Conservation (phyloP, 1,139 yeast species). For the Debaryomyces sp. region DNA sequence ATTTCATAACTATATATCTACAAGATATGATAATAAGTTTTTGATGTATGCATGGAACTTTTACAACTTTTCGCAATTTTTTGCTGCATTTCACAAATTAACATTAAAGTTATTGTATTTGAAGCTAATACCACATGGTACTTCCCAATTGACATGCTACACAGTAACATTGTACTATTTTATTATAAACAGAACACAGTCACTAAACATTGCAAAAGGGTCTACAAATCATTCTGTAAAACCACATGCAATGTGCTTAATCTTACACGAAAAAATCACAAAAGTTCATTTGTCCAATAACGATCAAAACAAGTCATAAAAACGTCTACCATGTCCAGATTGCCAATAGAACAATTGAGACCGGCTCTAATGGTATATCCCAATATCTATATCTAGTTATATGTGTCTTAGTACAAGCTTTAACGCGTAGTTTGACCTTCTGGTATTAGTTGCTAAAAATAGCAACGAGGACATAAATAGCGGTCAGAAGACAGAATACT, state of each 20-base stretch:
- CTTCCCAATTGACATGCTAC: not conserved
- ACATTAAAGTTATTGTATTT: not conserved
- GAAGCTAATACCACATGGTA: not conserved
- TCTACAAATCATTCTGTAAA: not conserved
- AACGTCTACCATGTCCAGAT: not conserved
- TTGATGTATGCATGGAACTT: not conserved
- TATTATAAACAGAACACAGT: not conserved
- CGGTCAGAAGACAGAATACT: not conserved
- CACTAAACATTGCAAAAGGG: not conserved
- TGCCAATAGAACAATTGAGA: not conserved
- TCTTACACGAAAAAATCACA: not conserved
- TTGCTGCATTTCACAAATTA: not conserved
- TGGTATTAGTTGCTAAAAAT: not conserved
- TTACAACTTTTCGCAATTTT: constrained; percentile 1
- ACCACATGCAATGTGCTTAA: not conserved
- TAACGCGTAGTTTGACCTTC: not conserved
- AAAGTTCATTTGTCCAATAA: not conserved
- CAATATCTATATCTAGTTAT: not conserved
- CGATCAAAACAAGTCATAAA: not conserved
- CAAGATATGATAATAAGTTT: not conserved
- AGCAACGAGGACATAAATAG: not conserved
- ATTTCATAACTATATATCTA: not conserved
- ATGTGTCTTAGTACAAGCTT: not conserved
- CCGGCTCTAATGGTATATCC: not conserved
- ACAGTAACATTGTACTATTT: not conserved